Conservation (phyloP, 495 filamentous ascomycete species). For the Aspergillus nidulans region DNA sequence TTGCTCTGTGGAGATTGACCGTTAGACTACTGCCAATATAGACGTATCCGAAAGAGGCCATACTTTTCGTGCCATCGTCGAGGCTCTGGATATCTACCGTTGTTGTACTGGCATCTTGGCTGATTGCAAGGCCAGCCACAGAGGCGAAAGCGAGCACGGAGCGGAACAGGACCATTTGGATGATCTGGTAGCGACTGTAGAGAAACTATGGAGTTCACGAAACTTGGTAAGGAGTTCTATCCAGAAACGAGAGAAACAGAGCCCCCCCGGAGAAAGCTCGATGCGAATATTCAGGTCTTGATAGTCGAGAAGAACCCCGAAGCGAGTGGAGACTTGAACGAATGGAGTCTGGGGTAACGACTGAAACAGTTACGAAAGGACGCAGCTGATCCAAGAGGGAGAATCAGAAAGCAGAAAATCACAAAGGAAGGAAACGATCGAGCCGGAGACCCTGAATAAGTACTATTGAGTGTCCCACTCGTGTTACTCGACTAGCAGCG, state of each 20-base stretch:
- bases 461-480: slow-evolving; percentile 13
- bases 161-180: slow-evolving; percentile 25
- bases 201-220: not conserved
- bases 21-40: slow-evolving; percentile 4
- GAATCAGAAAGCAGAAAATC: slow-evolving; percentile 2
- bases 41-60: not conserved
- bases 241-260: not conserved
- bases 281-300: not conserved
- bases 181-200: slow-evolving; percentile 5
- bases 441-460: slow-evolving; percentile 17
- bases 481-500: slow-evolving; percentile 14
- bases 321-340: slow-evolving; percentile 3
- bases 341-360: slow-evolving; percentile 2
- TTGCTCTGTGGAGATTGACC: slow-evolving; percentile 35
- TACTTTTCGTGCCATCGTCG: slow-evolving; percentile 41
- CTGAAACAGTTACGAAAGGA: not conserved
- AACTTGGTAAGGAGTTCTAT: not conserved
- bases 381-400: not conserved
- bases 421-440: slow-evolving; percentile 5
- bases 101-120: slow-evolving; percentile 30
- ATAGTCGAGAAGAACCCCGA: not conserved
- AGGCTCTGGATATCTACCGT: slow-evolving; percentile 65
- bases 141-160: slow-evolving; percentile 29
- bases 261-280: not conserved
- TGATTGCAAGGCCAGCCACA: slow-evolving; percentile 27